Base-by-base conservation (phyloP, 148 eudicot genomes). In the Chenopodium berlandieri region DNA sequence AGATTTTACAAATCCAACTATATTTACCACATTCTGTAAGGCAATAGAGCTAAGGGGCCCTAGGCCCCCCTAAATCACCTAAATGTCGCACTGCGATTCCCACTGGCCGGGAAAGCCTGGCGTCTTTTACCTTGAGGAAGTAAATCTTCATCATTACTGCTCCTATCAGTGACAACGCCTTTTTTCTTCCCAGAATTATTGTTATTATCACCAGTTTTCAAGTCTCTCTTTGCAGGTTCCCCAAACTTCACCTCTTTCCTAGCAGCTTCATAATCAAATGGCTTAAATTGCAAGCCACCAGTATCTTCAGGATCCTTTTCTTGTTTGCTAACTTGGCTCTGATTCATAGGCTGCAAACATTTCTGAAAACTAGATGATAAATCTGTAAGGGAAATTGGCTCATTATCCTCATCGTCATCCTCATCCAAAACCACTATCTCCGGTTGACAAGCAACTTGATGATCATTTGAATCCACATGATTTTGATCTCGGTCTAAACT, bases 71-170 rank as follows among this genome's bases (percentile, higher is more conserved):
- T 40, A 40, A 40, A 4, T 40, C 44, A 40, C 50, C 93, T 90
- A 75, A 94, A 97, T 70, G 98, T 97, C 2, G 94, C 91, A 76
- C 92, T 94, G 52, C 98, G 91, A 83, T 97, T 97, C 62, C 99
- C 99, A 48, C 90, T 91, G 0, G 97, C 91, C 0, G 99, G 99
- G 77, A 97, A 97, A 32, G 96, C 99, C 84, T 94, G 95, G 46
- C 97, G 98, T 82, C 98, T 89, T 86, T 85, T 89, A 75, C 98
- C 99, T 84, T 86, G 92, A 37, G 90, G 83, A 86, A 89, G 82
- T 65, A 85, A 44, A 52, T 58, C 88, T 54, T 86, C 92, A 65
- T 85, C 89, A 30, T 77, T 81, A 80, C 76, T 79, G 37, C 79
- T 78, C 76, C 77, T 63, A 76, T 78, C 87, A 50, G 34, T 34